These are phyloP conservation scores for Phytophthora rubi DNA, from an alignment of 352 stramenopile species.

Conservation along the genomic window DNA sequence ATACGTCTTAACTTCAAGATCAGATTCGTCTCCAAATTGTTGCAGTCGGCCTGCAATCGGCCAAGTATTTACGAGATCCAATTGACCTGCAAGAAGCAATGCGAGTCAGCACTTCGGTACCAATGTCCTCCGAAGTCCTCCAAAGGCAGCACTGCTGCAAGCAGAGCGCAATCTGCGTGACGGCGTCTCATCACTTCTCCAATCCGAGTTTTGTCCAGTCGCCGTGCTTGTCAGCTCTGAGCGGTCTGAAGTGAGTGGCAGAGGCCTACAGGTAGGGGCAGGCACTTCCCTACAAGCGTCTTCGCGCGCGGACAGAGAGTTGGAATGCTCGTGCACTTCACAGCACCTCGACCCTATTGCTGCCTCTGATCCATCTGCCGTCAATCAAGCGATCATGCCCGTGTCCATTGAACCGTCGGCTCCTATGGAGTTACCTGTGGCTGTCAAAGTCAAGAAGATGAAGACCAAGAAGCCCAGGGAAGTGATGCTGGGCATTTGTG, in stretches of 20 bases:
- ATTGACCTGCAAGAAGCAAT: not conserved
- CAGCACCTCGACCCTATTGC: not conserved
- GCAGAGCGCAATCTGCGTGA: constrained; percentile 11
- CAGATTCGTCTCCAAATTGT: not conserved
- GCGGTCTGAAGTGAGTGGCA: constrained; percentile 23
- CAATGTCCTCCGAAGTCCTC: not conserved
- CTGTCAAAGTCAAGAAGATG: constrained; percentile 16
- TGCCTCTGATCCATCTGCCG: not conserved
- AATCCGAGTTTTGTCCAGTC: constrained; percentile 23
- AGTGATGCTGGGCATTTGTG: constrained; percentile 75
- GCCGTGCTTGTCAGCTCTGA: not conserved
- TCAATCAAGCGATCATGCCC: not conserved
- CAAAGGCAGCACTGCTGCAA: not conserved
- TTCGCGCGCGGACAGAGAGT: not conserved
- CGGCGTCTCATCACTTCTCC: constrained; percentile 14
- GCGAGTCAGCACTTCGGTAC: not conserved
- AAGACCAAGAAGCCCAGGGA: constrained; percentile 36
- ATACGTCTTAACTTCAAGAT: constrained; percentile 13
- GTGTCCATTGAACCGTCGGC: constrained; percentile 2
- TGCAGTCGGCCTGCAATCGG: not conserved
- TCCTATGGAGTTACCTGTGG: constrained; percentile 11
- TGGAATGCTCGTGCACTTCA: constrained; percentile 20
- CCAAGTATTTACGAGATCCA: not conserved
- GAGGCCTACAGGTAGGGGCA: not conserved
- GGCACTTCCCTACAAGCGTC: constrained; percentile 6